phyloP scores from a whole-genome alignment of 2,329 filamentous ascomycete genomes.

The Rutstroemia sp. region DNA sequence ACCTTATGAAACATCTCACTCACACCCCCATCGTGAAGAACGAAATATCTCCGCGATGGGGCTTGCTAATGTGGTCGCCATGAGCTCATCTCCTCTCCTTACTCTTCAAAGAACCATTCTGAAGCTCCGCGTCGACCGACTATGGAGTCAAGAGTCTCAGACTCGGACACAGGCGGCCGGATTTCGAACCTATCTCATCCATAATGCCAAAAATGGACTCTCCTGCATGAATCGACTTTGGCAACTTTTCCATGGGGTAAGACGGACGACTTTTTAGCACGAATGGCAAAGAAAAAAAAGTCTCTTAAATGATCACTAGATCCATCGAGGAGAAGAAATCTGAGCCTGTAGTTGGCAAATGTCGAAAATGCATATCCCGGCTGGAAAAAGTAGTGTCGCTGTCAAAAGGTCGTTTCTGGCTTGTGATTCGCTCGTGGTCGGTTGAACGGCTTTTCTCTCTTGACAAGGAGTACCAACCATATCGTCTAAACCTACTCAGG shows the following conservation, averaged over 20 bases:
- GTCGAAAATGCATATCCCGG: slow-evolving; percentile 18
- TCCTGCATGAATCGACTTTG: slow-evolving; percentile 29
- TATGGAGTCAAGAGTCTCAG: slow-evolving; percentile 5
- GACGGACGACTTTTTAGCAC: not conserved
- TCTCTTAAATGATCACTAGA: slow-evolving; percentile 10
- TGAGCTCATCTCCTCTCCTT: slow-evolving; percentile 1
- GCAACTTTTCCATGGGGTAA: slow-evolving; percentile 15
- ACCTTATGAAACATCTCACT: slow-evolving; percentile 7
- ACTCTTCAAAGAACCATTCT: slow-evolving; percentile 3
- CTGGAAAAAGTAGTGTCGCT: slow-evolving; percentile 7
- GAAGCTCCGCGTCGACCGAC: not conserved
- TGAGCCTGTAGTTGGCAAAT: slow-evolving; percentile 23
- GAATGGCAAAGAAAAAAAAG: slow-evolving; percentile 1
- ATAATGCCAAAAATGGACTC: slow-evolving; percentile 23
- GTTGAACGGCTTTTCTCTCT: not conserved
- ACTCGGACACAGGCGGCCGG: slow-evolving; percentile 9
- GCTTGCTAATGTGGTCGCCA: not conserved
- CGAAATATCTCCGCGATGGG: not conserved
- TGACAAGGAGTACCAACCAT: slow-evolving; percentile 4
- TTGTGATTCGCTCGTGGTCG: slow-evolving; percentile 6
- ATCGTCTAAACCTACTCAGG: slow-evolving; percentile 4
- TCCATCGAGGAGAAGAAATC: slow-evolving; percentile 16
- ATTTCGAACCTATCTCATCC: slow-evolving; percentile 21
- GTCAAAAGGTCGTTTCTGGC: slow-evolving; percentile 4
- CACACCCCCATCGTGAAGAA: not conserved